Conservation (phyloP, 805 yeast genomes). For the Hanseniaspora singularis region DNA sequence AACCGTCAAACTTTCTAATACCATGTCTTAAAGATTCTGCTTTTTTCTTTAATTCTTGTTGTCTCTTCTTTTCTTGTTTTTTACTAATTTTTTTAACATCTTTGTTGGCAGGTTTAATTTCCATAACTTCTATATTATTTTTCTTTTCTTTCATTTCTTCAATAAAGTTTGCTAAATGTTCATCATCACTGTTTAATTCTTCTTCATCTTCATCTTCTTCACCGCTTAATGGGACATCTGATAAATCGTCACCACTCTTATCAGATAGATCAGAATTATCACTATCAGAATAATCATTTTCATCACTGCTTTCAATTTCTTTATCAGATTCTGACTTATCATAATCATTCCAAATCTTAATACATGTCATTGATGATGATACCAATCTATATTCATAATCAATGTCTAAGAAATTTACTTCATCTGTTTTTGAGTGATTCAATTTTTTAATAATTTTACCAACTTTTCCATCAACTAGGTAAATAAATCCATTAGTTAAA, state of each 20-base stretch:
- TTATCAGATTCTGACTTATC: constrained; percentile 27
- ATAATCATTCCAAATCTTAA: constrained; percentile 59
- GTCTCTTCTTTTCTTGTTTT: constrained; percentile 18
- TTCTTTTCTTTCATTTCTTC: constrained; percentile 7
- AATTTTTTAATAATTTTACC: constrained; percentile 57
- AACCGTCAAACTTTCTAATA: constrained; percentile 50
- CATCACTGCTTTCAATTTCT: constrained; percentile 19
- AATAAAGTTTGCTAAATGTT: constrained; percentile 8
- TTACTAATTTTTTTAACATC: constrained; percentile 17
- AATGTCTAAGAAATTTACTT: constrained; percentile 61
- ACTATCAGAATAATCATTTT: constrained; percentile 14
- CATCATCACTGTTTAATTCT: constrained; percentile 18
- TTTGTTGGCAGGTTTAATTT: constrained; percentile 20
- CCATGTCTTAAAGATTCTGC: constrained; percentile 44
- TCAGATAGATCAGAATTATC: constrained; percentile 13
- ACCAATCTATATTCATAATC: constrained; percentile 71
- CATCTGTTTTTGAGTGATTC: constrained; percentile 59
- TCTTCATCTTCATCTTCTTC: constrained; percentile 21
- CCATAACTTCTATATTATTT: constrained; percentile 11
- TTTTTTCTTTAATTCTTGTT: constrained; percentile 20
- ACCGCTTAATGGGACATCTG: constrained; percentile 23
- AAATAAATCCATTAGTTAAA: constrained; percentile 60
- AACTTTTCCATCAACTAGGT: constrained; percentile 50
- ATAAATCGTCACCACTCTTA: constrained; percentile 17
- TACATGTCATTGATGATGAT: constrained; percentile 70